Evolutionary conservation across 2,329 filamentous ascomycete species (phyloP).

Genomic region (Lasiodiplodia gonubiensis): DNA sequence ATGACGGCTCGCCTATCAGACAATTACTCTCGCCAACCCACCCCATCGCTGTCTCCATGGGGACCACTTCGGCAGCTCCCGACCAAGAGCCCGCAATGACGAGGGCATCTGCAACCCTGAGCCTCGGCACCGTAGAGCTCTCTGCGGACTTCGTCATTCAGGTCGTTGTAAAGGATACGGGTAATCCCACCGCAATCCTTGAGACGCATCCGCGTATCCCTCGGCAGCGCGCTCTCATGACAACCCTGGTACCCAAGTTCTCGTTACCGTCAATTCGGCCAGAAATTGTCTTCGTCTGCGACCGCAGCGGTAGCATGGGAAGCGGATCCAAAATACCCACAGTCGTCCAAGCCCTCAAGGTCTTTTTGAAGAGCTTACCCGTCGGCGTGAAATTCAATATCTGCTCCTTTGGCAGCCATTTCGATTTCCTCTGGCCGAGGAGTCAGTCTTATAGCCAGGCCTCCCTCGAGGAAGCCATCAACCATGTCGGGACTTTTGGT

Average conservation of each 20-base stretch:
- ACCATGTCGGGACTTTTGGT: constrained; percentile 50
- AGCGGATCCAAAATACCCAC: constrained; percentile 55
- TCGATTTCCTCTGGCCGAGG: constrained; percentile 55
- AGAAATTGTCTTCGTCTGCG: constrained; percentile 75
- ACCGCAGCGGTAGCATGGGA: constrained; percentile 72
- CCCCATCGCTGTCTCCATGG: constrained; percentile 69
- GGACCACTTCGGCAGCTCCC: constrained; percentile 58
- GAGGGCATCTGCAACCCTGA: constrained; percentile 67
- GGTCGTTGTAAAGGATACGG: constrained; percentile 64
- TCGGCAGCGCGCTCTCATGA: constrained; percentile 70
- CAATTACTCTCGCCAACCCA: constrained; percentile 71
- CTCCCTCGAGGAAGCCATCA: constrained; percentile 52
- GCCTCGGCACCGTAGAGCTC: constrained; percentile 59
- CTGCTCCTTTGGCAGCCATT: constrained; percentile 65
- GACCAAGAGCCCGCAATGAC: constrained; percentile 59
- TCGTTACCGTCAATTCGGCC: constrained; percentile 60
- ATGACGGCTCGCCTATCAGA: constrained; percentile 62
- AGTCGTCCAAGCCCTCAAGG: constrained; percentile 61
- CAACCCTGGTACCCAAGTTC: constrained; percentile 73
- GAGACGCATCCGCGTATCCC: constrained; percentile 68
- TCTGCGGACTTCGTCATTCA: constrained; percentile 72
- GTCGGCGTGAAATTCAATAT: constrained; percentile 72
- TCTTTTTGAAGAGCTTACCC: constrained; percentile 71
- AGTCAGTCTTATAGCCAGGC: constrained; percentile 55
- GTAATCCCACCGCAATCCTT: constrained; percentile 67